Evolutionary conservation across 306 rosid genomes (phyloP), one percentile per base, ranked within the genome.

Genomic region (Citrullus colocynthis): DNA sequence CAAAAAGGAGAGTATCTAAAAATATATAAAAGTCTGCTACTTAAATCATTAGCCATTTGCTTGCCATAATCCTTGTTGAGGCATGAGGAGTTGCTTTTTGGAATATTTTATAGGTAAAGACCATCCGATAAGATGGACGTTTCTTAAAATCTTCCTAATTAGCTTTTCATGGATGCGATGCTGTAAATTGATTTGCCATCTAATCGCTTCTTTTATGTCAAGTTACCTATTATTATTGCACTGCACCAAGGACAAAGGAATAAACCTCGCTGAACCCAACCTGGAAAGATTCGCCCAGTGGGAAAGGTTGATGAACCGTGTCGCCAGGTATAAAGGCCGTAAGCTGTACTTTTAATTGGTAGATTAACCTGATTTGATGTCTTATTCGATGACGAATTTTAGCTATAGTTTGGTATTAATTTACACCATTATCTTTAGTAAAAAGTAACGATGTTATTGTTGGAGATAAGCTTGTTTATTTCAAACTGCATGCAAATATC

Each of bases 251-350:
- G 56, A 70, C 56, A 70, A 14, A 24, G 75, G 75, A 70, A 70
- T 10, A 49, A 49, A 72, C n/a, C 62, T 17, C 32, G 77, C 48
- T 32, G 48, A 74, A 41, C 62, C 74, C 62, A 76, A 66, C 54
- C 61, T 18, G 63, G 75, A 70, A 78, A 54, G 67, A 82, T 74
- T 74, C 78, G 36, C 34, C 56, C 21, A 36, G 56, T 24, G 71
- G 55, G 12, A 63, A 57, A 57, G 51, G 17, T 73, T 30, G 61
- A 73, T 73, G 30, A 73, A 73, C 77, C 77, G 17, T 74, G 63
- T 74, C 21, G 63, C 78, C 78, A 74, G 78, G 60, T 74, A 32
- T 74, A 34, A 74, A 74, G 56, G 12, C 6, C 39, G 3, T 24
- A 70, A 28, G 1, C 75, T 45, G 32, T 21, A 52, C 59, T 73